Evolutionary conservation across 768 basidiomycete species (phyloP), one percentile per base, ranked within the genome.

Genomic region (Mycena chlorophos): DNA sequence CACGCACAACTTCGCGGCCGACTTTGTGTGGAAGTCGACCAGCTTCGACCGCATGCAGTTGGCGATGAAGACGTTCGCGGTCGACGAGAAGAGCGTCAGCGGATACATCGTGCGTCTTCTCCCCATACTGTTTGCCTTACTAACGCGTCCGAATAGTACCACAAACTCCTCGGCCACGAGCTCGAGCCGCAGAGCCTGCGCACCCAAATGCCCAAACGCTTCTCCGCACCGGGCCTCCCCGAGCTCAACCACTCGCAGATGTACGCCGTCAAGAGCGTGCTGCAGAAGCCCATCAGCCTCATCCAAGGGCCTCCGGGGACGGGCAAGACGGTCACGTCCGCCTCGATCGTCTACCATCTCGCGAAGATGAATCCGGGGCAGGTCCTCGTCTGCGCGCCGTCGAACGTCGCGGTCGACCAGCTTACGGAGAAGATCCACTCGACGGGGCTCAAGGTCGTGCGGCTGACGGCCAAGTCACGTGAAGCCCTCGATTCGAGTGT

Each of bases 361-460:
- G 94, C 94, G 37, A 98, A 98, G 78, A 98, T 99, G 96, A 98
- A 98, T 67, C 94, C 95, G 0, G 96, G 96, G 48, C 97, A 98
- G 73, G 97, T 99, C 38, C 90, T 99, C 49, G 97, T 99, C 59
- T 95, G 94, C 69, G 97, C 97, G 6, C 97, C 97, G 0, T 98
- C 96, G 51, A 99, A 99, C 73, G 97, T 99, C 63, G 97, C 97
- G 43, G 97, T 99, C 56, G 97, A 99, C 68, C 97, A 99, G 68
- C 84, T 99, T 52, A 97, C 96, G 20, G 97, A 98, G 75, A 98
- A 98, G 78, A 98, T 99, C 58, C 97, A 98, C 67, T 78, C 87
- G n/a, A 98, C 97, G n/a, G 96, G 97, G 0, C 79, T 98, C 63
- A 98, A 98, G 71, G 97, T 97, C 60, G 97, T 98, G 47, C 93